Base-by-base conservation (phyloP, 495 filamentous ascomycete genomes). In the Cetradonia linearis region DNA sequence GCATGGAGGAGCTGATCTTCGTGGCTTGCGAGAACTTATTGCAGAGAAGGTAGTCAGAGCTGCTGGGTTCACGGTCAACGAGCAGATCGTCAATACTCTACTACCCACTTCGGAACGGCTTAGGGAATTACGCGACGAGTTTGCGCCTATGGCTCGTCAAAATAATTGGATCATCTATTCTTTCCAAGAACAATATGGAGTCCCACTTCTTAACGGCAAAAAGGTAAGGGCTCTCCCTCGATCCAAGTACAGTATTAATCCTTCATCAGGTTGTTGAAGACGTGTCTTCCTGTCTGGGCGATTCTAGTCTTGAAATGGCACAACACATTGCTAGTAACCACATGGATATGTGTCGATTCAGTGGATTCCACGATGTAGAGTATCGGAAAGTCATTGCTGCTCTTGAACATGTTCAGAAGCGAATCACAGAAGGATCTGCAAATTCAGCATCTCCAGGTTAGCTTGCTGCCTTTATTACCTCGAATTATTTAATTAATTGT, bases 341-440 rank as follows among this genome's bases (percentile, higher is more conserved):
- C 42, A 66, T 63, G 64, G 64, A 68, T 11, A 70, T 71, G 66
- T 71, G 68, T 55, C 59, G 66, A 13, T 71, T 68, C 34, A 63
- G 28, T 8, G 63, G 68, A 3, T 8, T 31, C 14, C 33, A 67
- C 33, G 68, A 70, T 47, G 59, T 42, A 2, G 67, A 67, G 23
- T 60, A 65, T 14, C 60, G 65, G 57, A 67, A 60, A 28, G 61
- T 63, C 58, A 34, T 56, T 20, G 58, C 65, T 30, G 40, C 64
- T 25, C 23, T 59, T 42, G 64, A 62, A 23, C 48, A 61, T 27
- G 57, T 65, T 20, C 60, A 64, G 37, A 58, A 13, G 55, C 60
- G 56, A 14, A 61, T 23, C 54, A 54, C 52, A 46, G 30, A 23
- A 55, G 48, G 38, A 57, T 60, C 25, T 53, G 31, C n/a, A 54